phyloP scores from a whole-genome alignment of 352 stramenopile species.

The Globisporangium middletonii region DNA sequence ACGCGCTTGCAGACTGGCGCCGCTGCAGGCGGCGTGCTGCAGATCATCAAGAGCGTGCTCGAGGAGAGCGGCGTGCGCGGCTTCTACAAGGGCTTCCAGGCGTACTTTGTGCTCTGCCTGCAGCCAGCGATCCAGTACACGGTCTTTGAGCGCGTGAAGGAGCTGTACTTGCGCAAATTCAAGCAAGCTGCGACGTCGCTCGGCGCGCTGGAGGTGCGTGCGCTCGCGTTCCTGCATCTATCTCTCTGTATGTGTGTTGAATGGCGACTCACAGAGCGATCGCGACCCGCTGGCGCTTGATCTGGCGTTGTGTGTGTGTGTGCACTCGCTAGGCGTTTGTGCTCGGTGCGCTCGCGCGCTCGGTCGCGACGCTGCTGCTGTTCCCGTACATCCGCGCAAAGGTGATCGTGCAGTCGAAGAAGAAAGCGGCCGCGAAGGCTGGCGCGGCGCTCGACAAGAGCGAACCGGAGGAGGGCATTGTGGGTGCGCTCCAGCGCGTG shows the following conservation, averaged over 20 bases:
- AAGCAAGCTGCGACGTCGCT: constrained; percentile 52
- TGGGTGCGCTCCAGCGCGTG: constrained; percentile 63
- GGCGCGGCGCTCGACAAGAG: constrained; percentile 11
- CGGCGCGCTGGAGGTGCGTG: constrained; percentile 57
- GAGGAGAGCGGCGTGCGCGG: constrained; percentile 56
- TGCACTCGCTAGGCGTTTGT: constrained; percentile 82
- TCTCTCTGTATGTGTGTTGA: not conserved
- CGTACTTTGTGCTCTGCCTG: constrained; percentile 94
- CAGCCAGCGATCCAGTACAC: constrained; percentile 97
- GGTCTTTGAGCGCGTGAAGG: constrained; percentile 91
- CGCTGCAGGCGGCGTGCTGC: constrained; percentile 38
- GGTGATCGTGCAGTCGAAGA: constrained; percentile 90
- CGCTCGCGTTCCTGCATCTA: not conserved
- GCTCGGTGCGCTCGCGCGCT: constrained; percentile 90
- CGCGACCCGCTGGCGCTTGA: too few relatives aligned
- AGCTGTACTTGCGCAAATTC: constrained; percentile 57
- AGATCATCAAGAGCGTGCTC: constrained; percentile 62
- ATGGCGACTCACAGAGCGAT: too few relatives aligned
- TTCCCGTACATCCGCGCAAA: constrained; percentile 97
- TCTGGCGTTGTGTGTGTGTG: constrained; percentile 5
- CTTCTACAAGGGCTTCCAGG: constrained; percentile 87
- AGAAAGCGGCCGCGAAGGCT: constrained; percentile 41
- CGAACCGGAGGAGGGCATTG: constrained; percentile 61
- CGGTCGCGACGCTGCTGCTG: constrained; percentile 93
- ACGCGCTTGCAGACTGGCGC: constrained; percentile 75